Conservation (phyloP, 257 asterid genomes). For the Scutellaria minor region DNA sequence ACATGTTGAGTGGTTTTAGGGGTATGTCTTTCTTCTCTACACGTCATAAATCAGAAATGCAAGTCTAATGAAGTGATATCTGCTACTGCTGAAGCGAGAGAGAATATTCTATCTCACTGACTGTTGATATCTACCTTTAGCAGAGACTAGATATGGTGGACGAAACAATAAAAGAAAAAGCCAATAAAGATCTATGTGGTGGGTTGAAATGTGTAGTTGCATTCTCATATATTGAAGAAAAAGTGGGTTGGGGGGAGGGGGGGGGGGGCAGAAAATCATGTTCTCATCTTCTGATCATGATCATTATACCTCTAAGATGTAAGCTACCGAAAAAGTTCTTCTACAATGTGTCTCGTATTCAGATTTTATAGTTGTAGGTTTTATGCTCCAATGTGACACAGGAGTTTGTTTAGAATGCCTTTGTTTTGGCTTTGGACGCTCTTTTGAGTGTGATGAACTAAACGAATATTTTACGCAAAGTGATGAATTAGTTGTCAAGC, state of each 20-base stretch:
- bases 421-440: not conserved
- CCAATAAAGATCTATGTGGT: no score
- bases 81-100: constrained; percentile 20
- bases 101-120: not conserved
- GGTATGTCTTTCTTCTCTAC: not conserved
- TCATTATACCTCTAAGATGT: not conserved
- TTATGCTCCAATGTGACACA: not conserved
- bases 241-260: no score
- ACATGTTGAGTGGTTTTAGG: not conserved
- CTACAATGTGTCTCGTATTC: not conserved
- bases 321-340: constrained; percentile 11
- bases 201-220: no score
- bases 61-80: constrained; percentile 14
- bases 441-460: constrained; percentile 9
- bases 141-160: constrained; percentile 5
- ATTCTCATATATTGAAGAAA: no score
- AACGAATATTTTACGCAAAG: not conserved
- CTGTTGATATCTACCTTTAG: not conserved
- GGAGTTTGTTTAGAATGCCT: not conserved
- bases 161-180: not conserved
- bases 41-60: not conserved
- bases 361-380: not conserved
- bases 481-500: not conserved
- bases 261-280: not conserved
- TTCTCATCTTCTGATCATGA: not conserved